Conservation (phyloP, 352 stramenopile genomes). For the Phytophthora megakarya region DNA sequence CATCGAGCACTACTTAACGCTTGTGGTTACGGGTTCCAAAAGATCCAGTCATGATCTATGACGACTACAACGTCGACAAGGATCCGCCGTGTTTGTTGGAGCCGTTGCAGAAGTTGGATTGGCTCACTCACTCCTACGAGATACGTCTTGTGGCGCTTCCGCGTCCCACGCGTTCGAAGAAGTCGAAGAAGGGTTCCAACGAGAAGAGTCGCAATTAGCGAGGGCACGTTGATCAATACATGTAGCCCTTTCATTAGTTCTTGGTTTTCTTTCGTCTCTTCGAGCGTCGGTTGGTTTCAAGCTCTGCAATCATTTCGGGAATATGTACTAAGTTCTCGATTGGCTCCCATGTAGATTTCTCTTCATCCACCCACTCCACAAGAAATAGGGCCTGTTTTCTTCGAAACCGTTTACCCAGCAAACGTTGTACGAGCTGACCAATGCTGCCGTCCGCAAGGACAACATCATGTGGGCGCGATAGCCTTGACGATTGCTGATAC, state of each 20-base stretch:
- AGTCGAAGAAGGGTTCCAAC: background rate
- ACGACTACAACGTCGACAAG: background rate
- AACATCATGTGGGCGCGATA: background rate
- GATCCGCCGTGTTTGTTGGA: background rate
- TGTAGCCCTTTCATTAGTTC: background rate
- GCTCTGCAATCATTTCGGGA: background rate
- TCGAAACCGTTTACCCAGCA: background rate
- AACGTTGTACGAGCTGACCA: background rate
- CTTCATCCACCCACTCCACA: conserved; percentile 2
- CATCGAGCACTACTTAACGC: no score
- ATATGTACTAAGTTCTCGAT: background rate
- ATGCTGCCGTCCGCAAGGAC: conserved; percentile 1
- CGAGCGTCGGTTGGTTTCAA: background rate
- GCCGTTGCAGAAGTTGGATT: background rate
- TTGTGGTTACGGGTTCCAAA: background rate
- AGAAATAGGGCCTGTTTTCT: background rate
- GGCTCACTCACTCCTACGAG: background rate
- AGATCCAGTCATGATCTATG: background rate
- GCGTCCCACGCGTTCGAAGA: background rate
- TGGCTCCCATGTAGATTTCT: background rate
- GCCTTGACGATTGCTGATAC: background rate
- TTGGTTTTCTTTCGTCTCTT: background rate
- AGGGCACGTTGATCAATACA: background rate
- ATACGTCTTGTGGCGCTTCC: background rate
- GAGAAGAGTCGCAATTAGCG: background rate